Conservation (phyloP, 2,329 filamentous ascomycete species). For the Fusarium metavorans region DNA sequence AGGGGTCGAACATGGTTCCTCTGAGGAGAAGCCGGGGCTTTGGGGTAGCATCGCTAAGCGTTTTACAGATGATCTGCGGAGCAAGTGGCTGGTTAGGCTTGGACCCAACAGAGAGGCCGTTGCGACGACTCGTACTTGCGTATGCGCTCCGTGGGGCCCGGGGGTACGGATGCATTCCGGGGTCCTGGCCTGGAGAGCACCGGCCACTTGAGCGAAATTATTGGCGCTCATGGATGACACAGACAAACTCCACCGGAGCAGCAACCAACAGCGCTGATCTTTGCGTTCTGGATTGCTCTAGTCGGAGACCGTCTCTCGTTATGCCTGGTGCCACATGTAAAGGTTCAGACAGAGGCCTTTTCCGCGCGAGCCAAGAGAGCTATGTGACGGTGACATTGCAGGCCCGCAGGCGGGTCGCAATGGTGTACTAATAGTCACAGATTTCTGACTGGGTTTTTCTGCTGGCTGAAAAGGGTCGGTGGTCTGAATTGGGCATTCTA, state of each 20-base stretch:
- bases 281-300: not conserved
- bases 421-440: not conserved
- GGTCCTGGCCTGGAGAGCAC: not conserved
- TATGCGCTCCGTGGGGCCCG: not conserved
- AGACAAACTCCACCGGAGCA: not conserved
- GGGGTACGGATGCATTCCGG: not conserved
- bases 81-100: not conserved
- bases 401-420: not conserved
- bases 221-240: not conserved
- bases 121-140: not conserved
- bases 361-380: not conserved
- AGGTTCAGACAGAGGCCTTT: not conserved
- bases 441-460: not conserved
- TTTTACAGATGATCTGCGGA: not conserved
- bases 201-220: not conserved
- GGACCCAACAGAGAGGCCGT: not conserved
- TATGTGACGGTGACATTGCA: not conserved
- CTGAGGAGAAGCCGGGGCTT: not conserved
- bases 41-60: not conserved
- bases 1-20: not conserved
- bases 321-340: not conserved
- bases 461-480: not conserved
- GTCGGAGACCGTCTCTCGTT: not conserved
- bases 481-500: not conserved
- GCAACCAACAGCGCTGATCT: constrained; percentile 2